Evolutionary conservation across 2,329 filamentous ascomycete genomes (phyloP), one percentile per base, ranked within the genome.

Genomic region (Phyllosticta citribraziliensis): DNA sequence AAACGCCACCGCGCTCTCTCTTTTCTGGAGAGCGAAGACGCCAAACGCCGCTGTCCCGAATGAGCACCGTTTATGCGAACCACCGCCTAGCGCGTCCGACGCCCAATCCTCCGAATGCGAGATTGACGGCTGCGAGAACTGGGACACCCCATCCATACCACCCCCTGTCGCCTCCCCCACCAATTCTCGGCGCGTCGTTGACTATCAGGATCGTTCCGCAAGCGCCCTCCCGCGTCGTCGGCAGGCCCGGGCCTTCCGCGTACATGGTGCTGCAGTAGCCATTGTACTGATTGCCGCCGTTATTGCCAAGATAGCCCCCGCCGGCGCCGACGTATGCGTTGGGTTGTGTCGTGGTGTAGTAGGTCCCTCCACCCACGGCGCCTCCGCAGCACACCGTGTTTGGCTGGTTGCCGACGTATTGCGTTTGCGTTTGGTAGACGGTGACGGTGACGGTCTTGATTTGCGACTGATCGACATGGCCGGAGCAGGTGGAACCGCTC

Each of bases 201-300:
- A 75, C 70, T 9, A 75, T 66, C 47, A 75, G 57, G 50, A 75
- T 72, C 0, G 71, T 74, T 2, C 73, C 73, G 55, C 73, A 75
- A n/a, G 64, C 57, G 20, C 72, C 73, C 59, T 70, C 62, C 11
- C 62, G 66, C 52, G 68, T 68, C 50, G 67, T 70, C 6, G 73
- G 73, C 10, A 75, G 62, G 4, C 67, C 72, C 2, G 71, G 70
- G 1, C 71, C 72, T 10, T 68, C 62, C 68, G 71, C 73, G 2
- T 69, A 73, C 11, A 74, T 64, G 0, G 73, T 75, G 8, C 68
- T 68, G 63, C 72, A 75, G 51, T 72, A 74, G 4, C 72, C 72
- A 40, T 65, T 68, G 35, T 66, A 54, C 9, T 62, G 53, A 5
- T 62, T 63, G 25, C 33, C 33, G 33, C 33, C 40, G 17, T 47